Percentiles rank a stretch among this genome's conserved stretches.
Conservation (phyloP, 2,329 filamentous ascomycete genomes). For the Byssoonygena ceratinophila region DNA sequence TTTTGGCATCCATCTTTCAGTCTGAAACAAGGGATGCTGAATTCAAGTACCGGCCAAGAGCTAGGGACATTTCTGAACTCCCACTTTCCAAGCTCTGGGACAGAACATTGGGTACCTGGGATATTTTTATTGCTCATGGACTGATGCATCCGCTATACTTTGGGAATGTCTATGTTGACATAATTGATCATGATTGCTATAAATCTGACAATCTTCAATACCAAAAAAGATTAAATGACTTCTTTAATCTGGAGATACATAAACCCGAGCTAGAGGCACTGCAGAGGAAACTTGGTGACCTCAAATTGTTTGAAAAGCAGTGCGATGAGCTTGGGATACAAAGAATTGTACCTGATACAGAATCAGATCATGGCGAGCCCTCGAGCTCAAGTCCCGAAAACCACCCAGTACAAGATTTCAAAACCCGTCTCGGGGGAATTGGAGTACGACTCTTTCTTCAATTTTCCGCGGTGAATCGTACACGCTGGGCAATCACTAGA, state of each 20-base stretch:
- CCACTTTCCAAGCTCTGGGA: neutral
- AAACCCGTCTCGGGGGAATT: too few species aligned
- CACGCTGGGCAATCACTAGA: too few species aligned
- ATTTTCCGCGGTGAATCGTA: too few species aligned
- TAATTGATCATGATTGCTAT: constrained; percentile 7
- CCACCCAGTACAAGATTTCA: too few species aligned
- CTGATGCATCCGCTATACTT: constrained; percentile 4
- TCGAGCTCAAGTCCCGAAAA: too few species aligned
- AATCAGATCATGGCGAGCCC: too few species aligned
- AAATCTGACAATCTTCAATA: neutral
- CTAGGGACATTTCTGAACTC: too few species aligned
- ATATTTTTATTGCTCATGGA: constrained; percentile 2
- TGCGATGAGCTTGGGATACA: constrained; percentile 4
- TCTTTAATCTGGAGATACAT: neutral
- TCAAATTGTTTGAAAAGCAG: constrained; percentile 7
- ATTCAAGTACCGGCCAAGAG: too few species aligned
- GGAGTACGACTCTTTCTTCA: too few species aligned
- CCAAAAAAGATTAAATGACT: constrained; percentile 3
- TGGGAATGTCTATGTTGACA: constrained; percentile 4
- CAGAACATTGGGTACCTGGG: neutral
- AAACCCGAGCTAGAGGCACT: neutral
- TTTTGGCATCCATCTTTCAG: too few species aligned
- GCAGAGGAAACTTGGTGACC: constrained; percentile 2
- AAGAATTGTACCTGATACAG: too few species aligned
- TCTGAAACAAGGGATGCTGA: neutral